Evolutionary conservation across 2,329 filamentous ascomycete species (phyloP).

Genomic region (Exserohilum rostratum): DNA sequence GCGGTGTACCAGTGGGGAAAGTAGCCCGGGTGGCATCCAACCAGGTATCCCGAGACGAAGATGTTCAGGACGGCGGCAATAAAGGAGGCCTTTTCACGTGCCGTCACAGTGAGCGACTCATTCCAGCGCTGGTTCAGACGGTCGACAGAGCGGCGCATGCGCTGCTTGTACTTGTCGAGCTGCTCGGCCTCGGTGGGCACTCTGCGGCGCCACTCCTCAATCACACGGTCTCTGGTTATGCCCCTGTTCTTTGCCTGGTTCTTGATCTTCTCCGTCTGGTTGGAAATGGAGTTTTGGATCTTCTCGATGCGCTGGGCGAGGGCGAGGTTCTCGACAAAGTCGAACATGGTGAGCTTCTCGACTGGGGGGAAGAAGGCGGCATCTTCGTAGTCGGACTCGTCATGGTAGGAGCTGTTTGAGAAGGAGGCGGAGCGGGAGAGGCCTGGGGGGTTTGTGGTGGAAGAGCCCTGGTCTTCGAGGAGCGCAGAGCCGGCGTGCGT

Average conservation of each 20-base stretch:
- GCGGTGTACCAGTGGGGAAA: conserved; percentile 93
- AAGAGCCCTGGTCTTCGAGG: conserved; percentile 54
- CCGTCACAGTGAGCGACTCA: conserved; percentile 83
- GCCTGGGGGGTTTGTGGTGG: conserved; percentile 55
- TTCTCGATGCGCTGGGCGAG: conserved; percentile 89
- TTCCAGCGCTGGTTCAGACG: conserved; percentile 85
- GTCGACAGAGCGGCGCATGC: conserved; percentile 88
- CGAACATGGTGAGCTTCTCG: conserved; percentile 88
- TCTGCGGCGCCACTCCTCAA: conserved; percentile 89
- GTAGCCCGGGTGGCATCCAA: conserved; percentile 81
- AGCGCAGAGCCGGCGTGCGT: conserved; percentile 35
- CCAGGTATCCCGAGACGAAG: conserved; percentile 92
- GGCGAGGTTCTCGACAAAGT: conserved; percentile 90
- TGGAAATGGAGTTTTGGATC: conserved; percentile 80
- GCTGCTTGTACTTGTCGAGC: conserved; percentile 85
- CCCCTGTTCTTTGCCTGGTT: conserved; percentile 81
- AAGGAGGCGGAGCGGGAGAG: conserved; percentile 81
- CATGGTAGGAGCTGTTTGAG: conserved; percentile 84
- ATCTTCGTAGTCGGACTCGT: conserved; percentile 79
- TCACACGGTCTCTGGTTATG: conserved; percentile 83
- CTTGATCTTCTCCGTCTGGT: conserved; percentile 83
- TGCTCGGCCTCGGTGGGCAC: conserved; percentile 89
- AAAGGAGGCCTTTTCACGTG: conserved; percentile 93
- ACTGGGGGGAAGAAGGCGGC: conserved; percentile 72
- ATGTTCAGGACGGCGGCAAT: conserved; percentile 97